Evolutionary conservation across 1,284 basidiomycete species (phyloP).

Genomic region (Singerocomus rubriflavus): DNA sequence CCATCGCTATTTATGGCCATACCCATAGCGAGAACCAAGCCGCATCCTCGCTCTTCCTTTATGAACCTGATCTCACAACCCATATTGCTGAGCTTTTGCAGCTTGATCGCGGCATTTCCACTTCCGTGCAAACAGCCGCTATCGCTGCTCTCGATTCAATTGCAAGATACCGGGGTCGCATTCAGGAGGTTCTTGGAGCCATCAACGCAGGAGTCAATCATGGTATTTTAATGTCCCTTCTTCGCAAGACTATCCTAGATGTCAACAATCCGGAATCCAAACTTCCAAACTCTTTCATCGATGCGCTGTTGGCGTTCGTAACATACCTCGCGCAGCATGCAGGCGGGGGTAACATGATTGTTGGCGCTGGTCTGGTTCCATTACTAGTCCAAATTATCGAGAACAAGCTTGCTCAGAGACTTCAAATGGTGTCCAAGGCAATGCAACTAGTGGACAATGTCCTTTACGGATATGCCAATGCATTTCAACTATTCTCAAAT

Average conservation of each 20-base stretch:
- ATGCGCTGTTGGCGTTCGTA: conserved; percentile 84
- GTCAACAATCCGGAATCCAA: conserved; percentile 62
- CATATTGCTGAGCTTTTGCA: conserved; percentile 90
- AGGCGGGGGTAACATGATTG: conserved; percentile 87
- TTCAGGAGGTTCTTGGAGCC: conserved; percentile 85
- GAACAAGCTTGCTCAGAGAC: conserved; percentile 63
- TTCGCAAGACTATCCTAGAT: conserved; percentile 77
- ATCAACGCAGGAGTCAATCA: conserved; percentile 97
- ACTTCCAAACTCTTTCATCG: conserved; percentile 80
- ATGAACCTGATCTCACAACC: conserved; percentile 87
- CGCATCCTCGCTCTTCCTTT: conserved; percentile 83
- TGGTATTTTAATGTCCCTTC: conserved; percentile 86
- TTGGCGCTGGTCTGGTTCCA: conserved; percentile 94
- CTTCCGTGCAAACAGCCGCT: conserved; percentile 77
- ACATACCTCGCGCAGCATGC: conserved; percentile 85
- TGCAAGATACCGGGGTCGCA: conserved; percentile 78
- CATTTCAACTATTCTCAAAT: conserved; percentile 85
- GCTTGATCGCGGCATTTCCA: conserved; percentile 66
- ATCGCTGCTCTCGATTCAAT: conserved; percentile 89
- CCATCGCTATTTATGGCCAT: conserved; percentile 88
- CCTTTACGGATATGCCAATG: conserved; percentile 85
- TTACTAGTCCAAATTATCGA: conserved; percentile 87
- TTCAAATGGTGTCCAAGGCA: conserved; percentile 79
- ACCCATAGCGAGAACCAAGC: conserved; percentile 79
- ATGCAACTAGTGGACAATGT: conserved; percentile 93